phyloP scores from a whole-genome alignment of 371 early-diverging fungal genomes.

The Mortierella sp. region DNA sequence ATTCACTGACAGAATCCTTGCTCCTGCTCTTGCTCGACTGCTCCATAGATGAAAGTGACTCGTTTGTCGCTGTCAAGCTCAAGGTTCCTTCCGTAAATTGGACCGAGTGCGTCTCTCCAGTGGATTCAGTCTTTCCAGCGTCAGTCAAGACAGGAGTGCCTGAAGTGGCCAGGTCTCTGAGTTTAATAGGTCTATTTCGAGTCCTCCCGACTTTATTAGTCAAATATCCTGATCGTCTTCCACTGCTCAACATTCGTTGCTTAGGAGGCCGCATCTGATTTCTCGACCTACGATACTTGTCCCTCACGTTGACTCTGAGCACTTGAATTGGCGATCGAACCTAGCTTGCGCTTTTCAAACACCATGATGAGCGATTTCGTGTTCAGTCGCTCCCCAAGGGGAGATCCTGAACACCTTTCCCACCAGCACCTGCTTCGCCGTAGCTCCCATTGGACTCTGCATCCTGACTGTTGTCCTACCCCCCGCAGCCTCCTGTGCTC shows the following conservation, averaged over 20 bases:
- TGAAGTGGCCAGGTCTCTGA: conserved; percentile 15
- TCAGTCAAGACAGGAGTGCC: background rate
- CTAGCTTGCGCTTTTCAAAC: conserved; percentile 20
- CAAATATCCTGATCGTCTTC: conserved; percentile 8
- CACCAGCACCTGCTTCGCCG: background rate
- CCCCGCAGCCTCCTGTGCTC: background rate
- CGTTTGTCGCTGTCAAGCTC: too few relatives aligned
- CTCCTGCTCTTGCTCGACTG: background rate
- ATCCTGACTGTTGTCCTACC: background rate
- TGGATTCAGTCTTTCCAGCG: too few relatives aligned
- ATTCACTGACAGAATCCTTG: too few relatives aligned
- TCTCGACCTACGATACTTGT: too few relatives aligned
- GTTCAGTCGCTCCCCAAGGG: conserved; percentile 32
- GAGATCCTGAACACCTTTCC: background rate
- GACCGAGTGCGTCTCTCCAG: too few relatives aligned
- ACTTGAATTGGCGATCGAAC: background rate
- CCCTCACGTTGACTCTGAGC: background rate
- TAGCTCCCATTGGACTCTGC: background rate
- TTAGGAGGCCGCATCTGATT: too few relatives aligned
- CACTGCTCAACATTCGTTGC: too few relatives aligned
- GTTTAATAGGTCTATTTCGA: conserved; percentile 8
- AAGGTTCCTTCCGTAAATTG: too few relatives aligned
- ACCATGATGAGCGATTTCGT: conserved; percentile 22
- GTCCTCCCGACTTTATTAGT: conserved; percentile 21
- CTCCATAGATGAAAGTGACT: too few relatives aligned